phyloP scores from a whole-genome alignment of 345 rosid genomes.

The Passiflora organensis region DNA sequence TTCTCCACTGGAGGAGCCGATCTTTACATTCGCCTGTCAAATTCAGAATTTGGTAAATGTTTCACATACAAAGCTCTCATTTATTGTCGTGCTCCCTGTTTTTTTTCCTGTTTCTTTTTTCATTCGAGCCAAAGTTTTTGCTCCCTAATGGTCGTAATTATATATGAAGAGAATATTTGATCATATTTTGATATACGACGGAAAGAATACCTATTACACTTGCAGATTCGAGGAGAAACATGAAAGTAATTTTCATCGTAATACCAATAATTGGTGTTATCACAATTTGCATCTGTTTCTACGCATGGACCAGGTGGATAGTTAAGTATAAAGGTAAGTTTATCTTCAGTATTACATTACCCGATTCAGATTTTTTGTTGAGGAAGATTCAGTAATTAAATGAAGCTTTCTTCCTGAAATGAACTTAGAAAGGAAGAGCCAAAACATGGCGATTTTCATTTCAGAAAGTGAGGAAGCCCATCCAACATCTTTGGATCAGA shows the following conservation, averaged over 20 bases:
- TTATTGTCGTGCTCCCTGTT: background rate
- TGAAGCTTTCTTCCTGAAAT: background rate
- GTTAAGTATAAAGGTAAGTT: slow-evolving; percentile 17
- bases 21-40: slow-evolving; percentile 36
- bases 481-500: background rate
- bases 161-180: too few species aligned
- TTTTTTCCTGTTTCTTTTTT: background rate
- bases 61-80: too few species aligned
- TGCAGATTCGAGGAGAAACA: slow-evolving; percentile 13
- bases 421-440: slow-evolving; percentile 1
- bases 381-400: background rate
- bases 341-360: background rate
- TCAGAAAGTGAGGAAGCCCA: background rate
- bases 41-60: slow-evolving; percentile 38
- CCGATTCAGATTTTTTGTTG: background rate
- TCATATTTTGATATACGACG: background rate
- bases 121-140: background rate
- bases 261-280: slow-evolving; percentile 7
- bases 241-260: background rate
- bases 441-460: background rate
- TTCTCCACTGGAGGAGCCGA: slow-evolving; percentile 29
- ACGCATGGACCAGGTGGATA: slow-evolving; percentile 7
- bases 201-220: background rate
- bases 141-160: too few species aligned
- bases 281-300: background rate